These are phyloP conservation scores for Eutrema heterophyllum DNA, from an alignment of 345 rosid genomes.

Conservation along the genomic window DNA sequence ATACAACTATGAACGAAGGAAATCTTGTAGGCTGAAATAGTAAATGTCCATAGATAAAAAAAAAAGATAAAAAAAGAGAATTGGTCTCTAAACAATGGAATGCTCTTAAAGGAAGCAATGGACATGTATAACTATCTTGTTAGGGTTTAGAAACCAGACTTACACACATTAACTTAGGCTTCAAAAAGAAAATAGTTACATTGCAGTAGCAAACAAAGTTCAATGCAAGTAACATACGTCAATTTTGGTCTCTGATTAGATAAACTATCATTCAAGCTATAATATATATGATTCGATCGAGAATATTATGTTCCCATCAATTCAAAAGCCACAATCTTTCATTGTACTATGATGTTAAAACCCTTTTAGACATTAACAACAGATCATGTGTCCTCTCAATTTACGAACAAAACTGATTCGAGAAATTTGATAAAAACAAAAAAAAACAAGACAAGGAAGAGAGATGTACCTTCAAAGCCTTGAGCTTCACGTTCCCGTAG, in stretches of 20 bases:
- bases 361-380: background rate
- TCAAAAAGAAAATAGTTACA: background rate
- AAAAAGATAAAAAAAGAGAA: background rate
- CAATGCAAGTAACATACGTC: background rate
- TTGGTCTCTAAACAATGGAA: background rate
- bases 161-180: background rate
- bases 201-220: background rate
- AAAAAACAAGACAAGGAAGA: background rate
- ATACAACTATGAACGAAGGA: background rate
- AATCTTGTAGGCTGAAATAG: background rate
- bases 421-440: background rate
- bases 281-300: background rate
- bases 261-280: background rate
- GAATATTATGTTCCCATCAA: background rate
- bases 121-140: background rate
- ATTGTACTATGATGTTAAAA: background rate
- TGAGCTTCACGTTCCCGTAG: slow-evolving; percentile 67
- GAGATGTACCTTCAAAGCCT: slow-evolving; percentile 52
- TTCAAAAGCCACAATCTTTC: background rate
- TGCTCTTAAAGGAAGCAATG: background rate
- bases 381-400: background rate
- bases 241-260: background rate
- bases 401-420: background rate
- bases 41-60: background rate
- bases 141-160: background rate